Evolutionary conservation across 176 grass and related monocot genomes (phyloP).

Genomic region (Poa annua): DNA sequence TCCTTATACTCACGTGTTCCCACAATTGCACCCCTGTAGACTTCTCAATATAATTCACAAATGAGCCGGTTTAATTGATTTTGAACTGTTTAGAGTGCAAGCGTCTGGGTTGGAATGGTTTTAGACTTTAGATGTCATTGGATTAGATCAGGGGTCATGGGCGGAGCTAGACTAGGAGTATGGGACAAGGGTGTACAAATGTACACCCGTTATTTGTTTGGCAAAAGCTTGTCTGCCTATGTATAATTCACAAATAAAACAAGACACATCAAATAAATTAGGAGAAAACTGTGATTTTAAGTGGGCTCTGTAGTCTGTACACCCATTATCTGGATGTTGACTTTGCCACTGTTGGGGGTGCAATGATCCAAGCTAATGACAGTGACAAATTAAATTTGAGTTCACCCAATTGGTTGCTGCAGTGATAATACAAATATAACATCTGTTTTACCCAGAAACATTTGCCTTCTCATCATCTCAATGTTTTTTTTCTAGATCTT

Average conservation of each 20-base stretch:
- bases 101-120: background rate
- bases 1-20: background rate
- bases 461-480: slow-evolving; percentile 16
- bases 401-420: background rate
- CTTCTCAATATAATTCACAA: background rate
- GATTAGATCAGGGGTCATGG: background rate
- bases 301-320: no score
- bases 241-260: no score
- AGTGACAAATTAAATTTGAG: background rate
- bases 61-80: slow-evolving; percentile 5
- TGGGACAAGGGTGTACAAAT: no score
- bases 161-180: no score
- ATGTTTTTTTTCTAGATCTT: slow-evolving; percentile 31
- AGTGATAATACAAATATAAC: slow-evolving; percentile 7
- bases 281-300: no score
- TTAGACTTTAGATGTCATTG: background rate
- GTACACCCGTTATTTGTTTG: no score
- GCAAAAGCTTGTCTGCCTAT: no score
- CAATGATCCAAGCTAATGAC: slow-evolving; percentile 2
- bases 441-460: slow-evolving; percentile 6
- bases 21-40: background rate
- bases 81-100: slow-evolving; percentile 7
- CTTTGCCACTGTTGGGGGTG: no score
- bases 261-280: no score
- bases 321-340: no score